A percentile compares a stretch with the other conserved stretches of the same genome.
These are phyloP conservation scores for Arabidopsis thaliana DNA, from an alignment of 345 rosid species.

Conservation along the genomic window DNA sequence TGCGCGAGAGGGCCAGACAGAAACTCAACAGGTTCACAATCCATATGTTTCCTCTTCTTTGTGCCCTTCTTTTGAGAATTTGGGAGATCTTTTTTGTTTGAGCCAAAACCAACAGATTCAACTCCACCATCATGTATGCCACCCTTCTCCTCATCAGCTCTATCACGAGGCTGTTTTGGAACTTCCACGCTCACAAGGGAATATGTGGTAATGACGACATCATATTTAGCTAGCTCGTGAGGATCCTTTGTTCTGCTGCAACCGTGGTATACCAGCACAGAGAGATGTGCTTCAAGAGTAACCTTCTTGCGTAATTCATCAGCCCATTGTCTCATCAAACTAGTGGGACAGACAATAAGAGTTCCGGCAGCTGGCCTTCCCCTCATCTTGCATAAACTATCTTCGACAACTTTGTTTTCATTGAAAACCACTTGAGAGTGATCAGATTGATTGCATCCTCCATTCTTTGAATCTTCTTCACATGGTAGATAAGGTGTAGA, in stretches of 20 bases:
- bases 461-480: constrained; percentile 43
- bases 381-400: constrained; percentile 45
- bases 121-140: constrained; percentile 48
- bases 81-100: constrained; percentile 56
- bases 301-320: constrained; percentile 86
- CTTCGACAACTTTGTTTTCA: constrained; percentile 32
- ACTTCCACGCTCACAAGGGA: constrained; percentile 91
- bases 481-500: constrained; percentile 49
- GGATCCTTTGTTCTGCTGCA: constrained; percentile 81
- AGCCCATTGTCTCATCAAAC: constrained; percentile 86
- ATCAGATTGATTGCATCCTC: constrained; percentile 43
- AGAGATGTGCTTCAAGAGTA: constrained; percentile 60
- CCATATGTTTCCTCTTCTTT: constrained; percentile 62
- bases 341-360: constrained; percentile 89
- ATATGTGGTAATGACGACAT: constrained; percentile 92
- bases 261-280: constrained; percentile 84
- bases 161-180: constrained; percentile 71
- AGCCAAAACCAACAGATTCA: constrained; percentile 46
- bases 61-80: constrained; percentile 55
- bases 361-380: constrained; percentile 91
- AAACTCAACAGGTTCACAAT: constrained; percentile 51
- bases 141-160: constrained; percentile 59
- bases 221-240: constrained; percentile 69
- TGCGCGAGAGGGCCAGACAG: constrained; percentile 79
- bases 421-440: constrained; percentile 36